A percentile compares a stretch with the other conserved stretches of the same genome.
Conservation (phyloP, 805 yeast species). For the Nakazawaea wyomingensis region DNA sequence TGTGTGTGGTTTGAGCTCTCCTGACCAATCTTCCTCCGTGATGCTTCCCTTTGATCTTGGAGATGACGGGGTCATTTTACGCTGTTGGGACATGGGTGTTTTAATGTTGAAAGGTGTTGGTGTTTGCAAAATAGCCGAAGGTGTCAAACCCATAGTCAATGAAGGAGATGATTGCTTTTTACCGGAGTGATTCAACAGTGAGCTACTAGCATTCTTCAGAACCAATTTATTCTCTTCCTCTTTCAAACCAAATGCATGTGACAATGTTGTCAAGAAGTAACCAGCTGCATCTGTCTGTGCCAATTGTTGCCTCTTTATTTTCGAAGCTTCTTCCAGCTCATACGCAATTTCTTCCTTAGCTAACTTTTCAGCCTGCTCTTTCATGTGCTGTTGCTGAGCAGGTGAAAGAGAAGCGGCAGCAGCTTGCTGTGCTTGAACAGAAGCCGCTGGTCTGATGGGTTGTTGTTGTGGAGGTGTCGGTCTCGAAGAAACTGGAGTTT, state of each 20-base stretch:
- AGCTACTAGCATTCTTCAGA: slow-evolving; percentile 13
- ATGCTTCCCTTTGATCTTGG: slow-evolving; percentile 25
- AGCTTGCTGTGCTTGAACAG: slow-evolving; percentile 6
- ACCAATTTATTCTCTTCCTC: slow-evolving; percentile 29
- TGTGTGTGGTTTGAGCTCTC: slow-evolving; percentile 41
- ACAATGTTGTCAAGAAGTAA: slow-evolving; percentile 46
- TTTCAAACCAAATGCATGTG: slow-evolving; percentile 43
- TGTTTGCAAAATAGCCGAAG: slow-evolving; percentile 34
- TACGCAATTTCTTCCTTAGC: slow-evolving; percentile 24
- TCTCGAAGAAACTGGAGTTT: slow-evolving; percentile 9
- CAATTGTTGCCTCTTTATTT: slow-evolving; percentile 41
- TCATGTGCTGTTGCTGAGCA: slow-evolving; percentile 25
- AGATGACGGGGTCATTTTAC: slow-evolving; percentile 30
- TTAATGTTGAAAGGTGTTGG: slow-evolving; percentile 30
- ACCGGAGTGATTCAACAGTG: slow-evolving; percentile 5
- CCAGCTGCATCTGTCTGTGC: slow-evolving; percentile 39
- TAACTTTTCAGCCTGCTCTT: slow-evolving; percentile 25
- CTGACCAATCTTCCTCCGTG: slow-evolving; percentile 23
- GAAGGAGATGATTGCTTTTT: slow-evolving; percentile 12
- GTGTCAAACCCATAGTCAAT: slow-evolving; percentile 25
- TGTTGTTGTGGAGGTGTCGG: slow-evolving; percentile 9
- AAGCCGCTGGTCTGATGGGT: slow-evolving; percentile 5
- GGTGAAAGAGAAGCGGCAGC: slow-evolving; percentile 16
- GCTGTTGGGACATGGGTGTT: slow-evolving; percentile 23
- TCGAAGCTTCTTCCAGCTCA: slow-evolving; percentile 31